phyloP scores from a whole-genome alignment of 139 green algal species.

The Pseudopediastrum boryanum region DNA sequence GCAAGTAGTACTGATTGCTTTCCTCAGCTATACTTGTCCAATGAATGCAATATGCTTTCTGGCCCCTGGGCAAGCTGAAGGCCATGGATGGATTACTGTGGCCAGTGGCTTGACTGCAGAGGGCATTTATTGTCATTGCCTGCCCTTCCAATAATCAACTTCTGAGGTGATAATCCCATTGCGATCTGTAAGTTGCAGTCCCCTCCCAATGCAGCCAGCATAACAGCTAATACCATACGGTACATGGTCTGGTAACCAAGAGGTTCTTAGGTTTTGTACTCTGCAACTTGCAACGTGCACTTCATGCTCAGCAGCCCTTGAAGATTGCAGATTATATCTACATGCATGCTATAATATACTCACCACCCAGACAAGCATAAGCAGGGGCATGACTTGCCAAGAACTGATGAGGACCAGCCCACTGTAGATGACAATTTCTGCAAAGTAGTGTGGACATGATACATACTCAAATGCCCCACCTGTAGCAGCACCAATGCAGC shows the following conservation, averaged over 20 bases:
- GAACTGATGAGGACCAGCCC: conserved; percentile 54
- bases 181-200: not conserved
- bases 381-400: conserved; percentile 4
- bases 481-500: conserved; percentile 16
- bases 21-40: too few relatives aligned
- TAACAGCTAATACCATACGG: not conserved
- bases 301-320: not conserved
- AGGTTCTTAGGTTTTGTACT: too few relatives aligned
- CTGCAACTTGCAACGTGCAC: not conserved
- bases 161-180: too few relatives aligned
- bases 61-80: too few relatives aligned
- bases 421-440: conserved; percentile 80
- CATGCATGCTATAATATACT: conserved; percentile 6
- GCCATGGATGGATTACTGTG: too few relatives aligned
- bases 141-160: too few relatives aligned
- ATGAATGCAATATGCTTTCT: too few relatives aligned
- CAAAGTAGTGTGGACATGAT: conserved; percentile 86
- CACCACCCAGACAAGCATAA: conserved; percentile 63
- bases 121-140: too few relatives aligned
- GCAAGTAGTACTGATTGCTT: too few relatives aligned
- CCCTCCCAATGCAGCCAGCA: not conserved
- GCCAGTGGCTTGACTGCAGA: too few relatives aligned
- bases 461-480: conserved; percentile 77
- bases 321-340: not conserved
- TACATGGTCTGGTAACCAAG: not conserved